Evolutionary conservation across 495 filamentous ascomycete species (phyloP).

Genomic region (Penicillium pancosmium): DNA sequence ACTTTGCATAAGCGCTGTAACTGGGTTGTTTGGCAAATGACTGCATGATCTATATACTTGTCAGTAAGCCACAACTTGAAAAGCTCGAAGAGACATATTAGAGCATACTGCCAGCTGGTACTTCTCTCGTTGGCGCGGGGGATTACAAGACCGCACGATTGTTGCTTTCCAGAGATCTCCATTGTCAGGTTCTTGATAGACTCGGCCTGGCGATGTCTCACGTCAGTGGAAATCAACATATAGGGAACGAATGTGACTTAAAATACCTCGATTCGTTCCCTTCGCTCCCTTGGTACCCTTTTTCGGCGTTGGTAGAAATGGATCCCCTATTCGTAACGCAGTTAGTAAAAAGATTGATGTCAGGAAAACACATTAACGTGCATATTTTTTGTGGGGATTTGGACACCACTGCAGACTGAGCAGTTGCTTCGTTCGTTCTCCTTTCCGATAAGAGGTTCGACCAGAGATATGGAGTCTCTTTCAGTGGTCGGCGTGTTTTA

Average conservation of each 20-base stretch:
- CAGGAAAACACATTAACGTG: not conserved
- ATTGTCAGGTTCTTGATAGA: slow-evolving; percentile 6
- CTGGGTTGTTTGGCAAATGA: slow-evolving; percentile 45
- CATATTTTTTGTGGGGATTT: not conserved
- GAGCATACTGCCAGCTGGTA: slow-evolving; percentile 34
- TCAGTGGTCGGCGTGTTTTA: slow-evolving; percentile 29
- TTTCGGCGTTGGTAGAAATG: not conserved
- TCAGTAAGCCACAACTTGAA: not conserved
- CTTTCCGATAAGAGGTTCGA: slow-evolving; percentile 36
- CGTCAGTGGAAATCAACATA: not conserved
- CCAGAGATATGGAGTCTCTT: slow-evolving; percentile 50
- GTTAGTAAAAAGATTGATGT: not conserved
- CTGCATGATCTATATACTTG: slow-evolving; percentile 53
- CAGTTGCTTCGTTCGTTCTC: slow-evolving; percentile 17
- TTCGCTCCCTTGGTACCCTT: not conserved
- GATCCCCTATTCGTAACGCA: not conserved
- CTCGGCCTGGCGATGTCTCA: not conserved
- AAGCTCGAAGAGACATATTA: not conserved
- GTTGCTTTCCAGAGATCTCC: slow-evolving; percentile 17
- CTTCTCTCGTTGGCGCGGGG: slow-evolving; percentile 24
- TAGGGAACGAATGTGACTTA: not conserved
- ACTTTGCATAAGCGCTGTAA: slow-evolving; percentile 47
- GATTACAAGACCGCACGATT: not conserved
- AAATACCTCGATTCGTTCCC: not conserved
- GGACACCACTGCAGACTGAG: not conserved